A percentile compares a stretch with the other conserved stretches of the same genome.
phyloP scores from a whole-genome alignment of 1,139 yeast species.

The Spathaspora sp. region DNA sequence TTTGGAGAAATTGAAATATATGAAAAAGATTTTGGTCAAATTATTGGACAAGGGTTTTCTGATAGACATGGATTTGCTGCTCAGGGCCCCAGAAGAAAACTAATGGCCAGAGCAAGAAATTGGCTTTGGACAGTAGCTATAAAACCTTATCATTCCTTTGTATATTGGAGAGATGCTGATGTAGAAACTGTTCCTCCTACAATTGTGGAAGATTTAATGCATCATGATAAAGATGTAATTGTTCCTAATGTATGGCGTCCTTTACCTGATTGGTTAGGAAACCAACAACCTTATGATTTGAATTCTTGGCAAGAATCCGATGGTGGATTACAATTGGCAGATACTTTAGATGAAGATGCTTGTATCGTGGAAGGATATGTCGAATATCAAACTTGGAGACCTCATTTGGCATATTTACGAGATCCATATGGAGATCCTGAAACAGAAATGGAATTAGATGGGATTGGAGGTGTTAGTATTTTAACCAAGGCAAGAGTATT shows the following conservation, averaged over 20 bases:
- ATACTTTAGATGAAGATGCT: constrained; percentile 76
- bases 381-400: constrained; percentile 91
- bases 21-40: constrained; percentile 54
- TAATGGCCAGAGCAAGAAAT: constrained; percentile 56
- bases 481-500: constrained; percentile 78
- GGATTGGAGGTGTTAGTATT: constrained; percentile 89
- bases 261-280: constrained; percentile 84
- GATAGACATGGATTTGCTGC: constrained; percentile 57
- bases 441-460: constrained; percentile 85
- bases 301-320: constrained; percentile 91
- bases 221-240: constrained; percentile 50
- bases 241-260: constrained; percentile 95
- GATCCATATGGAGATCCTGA: constrained; percentile 87
- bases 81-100: constrained; percentile 53
- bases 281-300: constrained; percentile 86
- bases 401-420: constrained; percentile 82
- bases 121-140: constrained; percentile 54
- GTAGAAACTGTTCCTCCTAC: constrained; percentile 54
- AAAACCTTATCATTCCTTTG: constrained; percentile 52
- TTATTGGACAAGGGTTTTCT: constrained; percentile 51
- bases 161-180: constrained; percentile 59
- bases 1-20: constrained; percentile 59
- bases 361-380: constrained; percentile 92
- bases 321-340: constrained; percentile 79
- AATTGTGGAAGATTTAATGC: constrained; percentile 53